A percentile compares a stretch with the other conserved stretches of the same genome.
phyloP scores from a whole-genome alignment of 176 grass and related monocot species.

The Luzula sylvatica region DNA sequence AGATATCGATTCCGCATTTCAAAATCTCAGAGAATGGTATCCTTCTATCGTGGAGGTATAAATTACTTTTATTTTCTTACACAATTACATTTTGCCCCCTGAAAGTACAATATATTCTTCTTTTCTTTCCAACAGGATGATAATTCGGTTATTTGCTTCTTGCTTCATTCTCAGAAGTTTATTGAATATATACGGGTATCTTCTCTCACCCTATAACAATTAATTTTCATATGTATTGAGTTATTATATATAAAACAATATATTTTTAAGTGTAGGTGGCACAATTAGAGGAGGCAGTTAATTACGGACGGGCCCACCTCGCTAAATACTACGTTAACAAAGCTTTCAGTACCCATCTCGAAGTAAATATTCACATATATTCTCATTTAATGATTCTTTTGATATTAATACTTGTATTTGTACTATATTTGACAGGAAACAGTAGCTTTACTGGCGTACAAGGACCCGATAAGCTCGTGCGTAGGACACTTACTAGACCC shows the following conservation, averaged over 20 bases:
- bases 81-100: neutral
- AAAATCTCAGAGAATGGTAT: slow-evolving; percentile 88
- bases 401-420: slow-evolving; percentile 10
- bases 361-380: slow-evolving; percentile 28
- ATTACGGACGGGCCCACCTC: slow-evolving; percentile 57
- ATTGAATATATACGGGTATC: slow-evolving; percentile 91
- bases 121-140: slow-evolving; percentile 53
- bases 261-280: slow-evolving; percentile 41
- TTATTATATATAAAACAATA: neutral
- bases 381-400: neutral
- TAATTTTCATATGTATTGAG: neutral
- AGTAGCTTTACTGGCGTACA: slow-evolving; percentile 64
- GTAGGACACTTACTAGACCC: slow-evolving; percentile 67
- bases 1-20: slow-evolving; percentile 78
- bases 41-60: slow-evolving; percentile 79
- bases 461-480: slow-evolving; percentile 53
- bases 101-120: neutral
- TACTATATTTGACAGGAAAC: slow-evolving; percentile 41
- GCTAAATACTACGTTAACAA: slow-evolving; percentile 60
- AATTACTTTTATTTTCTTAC: slow-evolving; percentile 3
- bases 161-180: slow-evolving; percentile 93
- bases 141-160: slow-evolving; percentile 77
- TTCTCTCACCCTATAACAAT: slow-evolving; percentile 18
- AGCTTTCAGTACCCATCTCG: slow-evolving; percentile 50
- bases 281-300: slow-evolving; percentile 62